Evolutionary conservation across 2,329 filamentous ascomycete species (phyloP).

Genomic region (Teratosphaeria gauchensis): DNA sequence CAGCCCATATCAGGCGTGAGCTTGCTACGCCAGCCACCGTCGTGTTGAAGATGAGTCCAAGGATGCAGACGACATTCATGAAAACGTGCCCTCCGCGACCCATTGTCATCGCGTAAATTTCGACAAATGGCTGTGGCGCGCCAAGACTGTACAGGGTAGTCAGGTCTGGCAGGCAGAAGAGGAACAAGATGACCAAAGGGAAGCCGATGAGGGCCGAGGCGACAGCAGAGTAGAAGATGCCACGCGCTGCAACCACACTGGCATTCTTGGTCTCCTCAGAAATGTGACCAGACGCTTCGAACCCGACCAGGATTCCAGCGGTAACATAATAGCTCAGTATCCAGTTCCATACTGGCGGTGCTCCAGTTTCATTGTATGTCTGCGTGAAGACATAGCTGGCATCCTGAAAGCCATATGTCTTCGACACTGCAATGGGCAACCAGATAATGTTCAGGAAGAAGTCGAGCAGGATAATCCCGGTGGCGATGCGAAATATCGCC

Average conservation of each 20-base stretch:
- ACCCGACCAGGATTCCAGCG: conserved; percentile 51
- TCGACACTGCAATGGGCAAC: conserved; percentile 48
- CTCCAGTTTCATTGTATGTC: conserved; percentile 44
- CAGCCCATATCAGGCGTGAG: conserved; percentile 53
- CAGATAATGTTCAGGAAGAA: conserved; percentile 52
- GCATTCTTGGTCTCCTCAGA: conserved; percentile 54
- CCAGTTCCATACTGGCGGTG: conserved; percentile 52
- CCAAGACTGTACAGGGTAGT: conserved; percentile 45
- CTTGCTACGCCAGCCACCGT: conserved; percentile 50
- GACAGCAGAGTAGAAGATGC: conserved; percentile 52
- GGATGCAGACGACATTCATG: conserved; percentile 50
- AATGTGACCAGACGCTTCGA: conserved; percentile 52
- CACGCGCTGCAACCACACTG: conserved; percentile 44
- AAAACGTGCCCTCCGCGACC: conserved; percentile 49
- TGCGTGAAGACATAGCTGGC: conserved; percentile 51
- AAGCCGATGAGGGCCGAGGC: conserved; percentile 48
- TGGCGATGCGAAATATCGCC: conserved; percentile 43
- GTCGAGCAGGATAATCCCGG: conserved; percentile 45
- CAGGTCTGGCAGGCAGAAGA: conserved; percentile 49
- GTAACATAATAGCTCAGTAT: conserved; percentile 53
- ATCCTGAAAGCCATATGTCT: conserved; percentile 50
- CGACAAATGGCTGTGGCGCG: conserved; percentile 50
- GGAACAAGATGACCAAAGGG: conserved; percentile 47
- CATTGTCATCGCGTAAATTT: conserved; percentile 48
- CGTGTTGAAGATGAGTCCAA: conserved; percentile 45